Percentiles rank a stretch among this genome's conserved stretches.
Evolutionary conservation across 2,329 filamentous ascomycete genomes (phyloP).

Genomic region (Pseudogymnoascus sp.): DNA sequence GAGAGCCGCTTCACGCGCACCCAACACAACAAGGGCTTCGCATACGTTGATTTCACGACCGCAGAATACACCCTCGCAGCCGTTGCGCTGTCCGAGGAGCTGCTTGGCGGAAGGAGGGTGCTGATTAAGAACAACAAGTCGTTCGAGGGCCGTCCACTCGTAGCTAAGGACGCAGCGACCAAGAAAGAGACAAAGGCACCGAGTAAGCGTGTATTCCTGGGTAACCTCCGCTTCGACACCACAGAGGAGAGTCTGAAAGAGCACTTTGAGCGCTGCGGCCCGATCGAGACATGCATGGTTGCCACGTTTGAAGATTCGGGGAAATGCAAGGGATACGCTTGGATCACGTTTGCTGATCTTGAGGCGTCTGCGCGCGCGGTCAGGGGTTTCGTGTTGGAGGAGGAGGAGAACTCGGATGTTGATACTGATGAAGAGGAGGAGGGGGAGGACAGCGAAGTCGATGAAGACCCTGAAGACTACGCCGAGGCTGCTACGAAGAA

Average conservation of each 20-base stretch:
- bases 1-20: slow-evolving; percentile 25
- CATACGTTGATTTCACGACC: slow-evolving; percentile 84
- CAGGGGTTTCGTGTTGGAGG: slow-evolving; percentile 68
- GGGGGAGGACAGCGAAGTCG: slow-evolving; percentile 28
- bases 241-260: slow-evolving; percentile 72
- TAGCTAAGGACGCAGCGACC: slow-evolving; percentile 35
- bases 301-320: slow-evolving; percentile 95
- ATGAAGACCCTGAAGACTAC: slow-evolving; percentile 29
- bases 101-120: slow-evolving; percentile 67
- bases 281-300: slow-evolving; percentile 74
- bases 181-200: slow-evolving; percentile 50
- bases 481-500: slow-evolving; percentile 38
- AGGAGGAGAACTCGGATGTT: slow-evolving; percentile 40
- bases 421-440: slow-evolving; percentile 30
- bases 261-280: slow-evolving; percentile 80
- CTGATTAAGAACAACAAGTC: slow-evolving; percentile 90
- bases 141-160: slow-evolving; percentile 81
- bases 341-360: slow-evolving; percentile 81
- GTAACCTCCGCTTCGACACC: slow-evolving; percentile 76
- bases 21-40: slow-evolving; percentile 75
- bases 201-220: slow-evolving; percentile 78
- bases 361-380: slow-evolving; percentile 70
- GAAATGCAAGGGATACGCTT: slow-evolving; percentile 96
- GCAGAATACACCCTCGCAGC: slow-evolving; percentile 61
- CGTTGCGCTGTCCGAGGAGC: slow-evolving; percentile 76